Evolutionary conservation across 305 asterid genomes (phyloP).

Genomic region (Plantago rigida): DNA sequence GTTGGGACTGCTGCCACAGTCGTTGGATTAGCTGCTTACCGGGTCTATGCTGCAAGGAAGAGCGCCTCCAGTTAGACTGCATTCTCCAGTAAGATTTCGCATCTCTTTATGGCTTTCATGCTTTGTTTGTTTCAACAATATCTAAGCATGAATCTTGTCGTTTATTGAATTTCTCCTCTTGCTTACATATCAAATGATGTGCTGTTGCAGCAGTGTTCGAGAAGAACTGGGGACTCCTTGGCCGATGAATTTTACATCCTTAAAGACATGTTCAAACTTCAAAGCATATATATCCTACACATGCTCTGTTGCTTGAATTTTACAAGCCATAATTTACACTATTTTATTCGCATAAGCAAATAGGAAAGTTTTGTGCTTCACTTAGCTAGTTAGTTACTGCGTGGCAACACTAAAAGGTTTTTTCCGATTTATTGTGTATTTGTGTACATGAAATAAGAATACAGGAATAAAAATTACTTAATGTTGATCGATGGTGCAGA

Average conservation of each 20-base stretch:
- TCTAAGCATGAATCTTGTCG: neutral
- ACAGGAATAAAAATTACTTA: too few species aligned
- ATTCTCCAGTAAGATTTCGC: slow-evolving; percentile 23
- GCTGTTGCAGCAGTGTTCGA: neutral
- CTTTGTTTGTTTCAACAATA: neutral
- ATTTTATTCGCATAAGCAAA: neutral
- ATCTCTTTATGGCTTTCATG: slow-evolving; percentile 5
- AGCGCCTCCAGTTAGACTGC: slow-evolving; percentile 51
- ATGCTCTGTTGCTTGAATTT: neutral
- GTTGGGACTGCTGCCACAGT: slow-evolving; percentile 84
- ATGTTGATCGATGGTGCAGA: too few species aligned
- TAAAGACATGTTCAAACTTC: neutral
- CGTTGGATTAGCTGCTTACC: slow-evolving; percentile 75
- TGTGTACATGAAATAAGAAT: too few species aligned
- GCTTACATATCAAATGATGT: slow-evolving; percentile 2
- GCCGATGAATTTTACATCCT: neutral
- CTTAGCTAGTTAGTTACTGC: neutral
- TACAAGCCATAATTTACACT: neutral
- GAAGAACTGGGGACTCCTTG: neutral
- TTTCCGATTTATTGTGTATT: too few species aligned
- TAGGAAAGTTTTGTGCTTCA: slow-evolving; percentile 2
- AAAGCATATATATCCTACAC: neutral
- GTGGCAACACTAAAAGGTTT: neutral
- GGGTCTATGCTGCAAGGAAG: slow-evolving; percentile 73
- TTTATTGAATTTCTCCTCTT: neutral